These are phyloP conservation scores for Talaromyces sp. DNA, from an alignment of 2,329 filamentous ascomycete genomes.

Conservation along the genomic window DNA sequence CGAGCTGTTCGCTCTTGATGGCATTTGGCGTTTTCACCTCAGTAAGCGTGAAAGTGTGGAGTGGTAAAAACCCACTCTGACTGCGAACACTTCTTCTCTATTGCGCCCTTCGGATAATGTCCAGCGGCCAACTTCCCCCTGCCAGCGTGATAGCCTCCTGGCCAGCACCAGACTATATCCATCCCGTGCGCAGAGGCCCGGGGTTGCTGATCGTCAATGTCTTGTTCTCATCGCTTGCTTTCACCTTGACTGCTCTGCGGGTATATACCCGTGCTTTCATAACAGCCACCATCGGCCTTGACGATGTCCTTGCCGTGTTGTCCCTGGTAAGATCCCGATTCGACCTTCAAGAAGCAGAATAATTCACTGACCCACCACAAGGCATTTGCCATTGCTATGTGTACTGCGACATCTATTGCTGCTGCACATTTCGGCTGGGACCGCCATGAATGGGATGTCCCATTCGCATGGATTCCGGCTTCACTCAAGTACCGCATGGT, in stretches of 20 bases:
- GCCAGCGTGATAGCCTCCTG: constrained; percentile 40
- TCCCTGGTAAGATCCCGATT: constrained; percentile 39
- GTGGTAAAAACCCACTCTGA: not conserved
- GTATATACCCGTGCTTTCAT: constrained; percentile 48
- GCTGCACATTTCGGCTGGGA: constrained; percentile 36
- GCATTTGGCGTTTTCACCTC: not conserved
- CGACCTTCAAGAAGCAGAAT: constrained; percentile 29
- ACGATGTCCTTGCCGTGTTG: constrained; percentile 47
- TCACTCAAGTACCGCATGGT: constrained; percentile 37
- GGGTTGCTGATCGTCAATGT: constrained; percentile 43
- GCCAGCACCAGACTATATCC: constrained; percentile 48
- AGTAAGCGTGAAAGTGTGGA: not conserved
- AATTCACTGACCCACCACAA: constrained; percentile 23
- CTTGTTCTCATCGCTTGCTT: constrained; percentile 39
- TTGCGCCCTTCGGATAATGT: not conserved
- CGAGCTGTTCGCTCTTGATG: not conserved
- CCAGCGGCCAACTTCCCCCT: constrained; percentile 33
- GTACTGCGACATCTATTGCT: constrained; percentile 32
- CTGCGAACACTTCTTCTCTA: not conserved
- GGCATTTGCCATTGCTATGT: constrained; percentile 33
- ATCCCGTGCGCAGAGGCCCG: constrained; percentile 47
- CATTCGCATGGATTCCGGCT: constrained; percentile 26
- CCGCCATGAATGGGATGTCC: constrained; percentile 44
- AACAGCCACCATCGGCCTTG: constrained; percentile 46
- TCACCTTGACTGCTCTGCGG: constrained; percentile 42